A percentile compares a stretch with the other conserved stretches of the same genome.
Conservation (phyloP, 495 filamentous ascomycete genomes). For the Penicillium canariense region DNA sequence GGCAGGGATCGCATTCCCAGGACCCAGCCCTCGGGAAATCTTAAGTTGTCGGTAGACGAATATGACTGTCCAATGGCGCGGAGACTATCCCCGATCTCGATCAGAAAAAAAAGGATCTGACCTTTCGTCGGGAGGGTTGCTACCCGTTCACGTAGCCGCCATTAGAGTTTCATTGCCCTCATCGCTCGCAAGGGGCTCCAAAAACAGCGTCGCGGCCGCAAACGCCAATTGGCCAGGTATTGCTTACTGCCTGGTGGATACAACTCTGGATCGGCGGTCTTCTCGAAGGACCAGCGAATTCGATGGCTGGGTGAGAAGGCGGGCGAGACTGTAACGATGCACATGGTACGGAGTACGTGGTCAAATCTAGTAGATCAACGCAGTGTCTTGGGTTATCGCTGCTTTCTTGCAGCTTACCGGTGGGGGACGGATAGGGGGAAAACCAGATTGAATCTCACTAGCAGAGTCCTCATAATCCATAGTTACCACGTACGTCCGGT, state of each 20-base stretch:
- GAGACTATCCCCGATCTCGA: constrained; percentile 6
- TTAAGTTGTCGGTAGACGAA: constrained; percentile 2
- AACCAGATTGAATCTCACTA: neutral
- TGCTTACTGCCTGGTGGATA: constrained; percentile 8
- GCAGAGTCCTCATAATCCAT: no score
- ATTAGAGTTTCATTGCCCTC: constrained; percentile 2
- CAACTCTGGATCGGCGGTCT: constrained; percentile 10
- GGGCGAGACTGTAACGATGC: neutral
- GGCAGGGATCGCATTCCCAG: constrained; percentile 11
- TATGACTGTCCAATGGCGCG: constrained; percentile 1
- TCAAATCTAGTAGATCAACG: no score
- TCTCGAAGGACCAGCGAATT: constrained; percentile 12
- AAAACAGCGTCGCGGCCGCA: constrained; percentile 1
- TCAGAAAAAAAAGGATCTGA: neutral
- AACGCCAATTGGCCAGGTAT: constrained; percentile 8
- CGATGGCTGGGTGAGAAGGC: neutral
- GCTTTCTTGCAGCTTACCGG: no score
- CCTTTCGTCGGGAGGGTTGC: no score
- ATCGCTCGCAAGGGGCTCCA: constrained; percentile 17
- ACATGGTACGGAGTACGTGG: no score
- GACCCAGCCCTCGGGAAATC: constrained; percentile 16
- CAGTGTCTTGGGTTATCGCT: no score
- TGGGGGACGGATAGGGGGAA: neutral
- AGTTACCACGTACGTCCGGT: no score
- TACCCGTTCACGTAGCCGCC: no score